Evolutionary conservation across 805 yeast species (phyloP).

Genomic region (Candida cerambycidarum): DNA sequence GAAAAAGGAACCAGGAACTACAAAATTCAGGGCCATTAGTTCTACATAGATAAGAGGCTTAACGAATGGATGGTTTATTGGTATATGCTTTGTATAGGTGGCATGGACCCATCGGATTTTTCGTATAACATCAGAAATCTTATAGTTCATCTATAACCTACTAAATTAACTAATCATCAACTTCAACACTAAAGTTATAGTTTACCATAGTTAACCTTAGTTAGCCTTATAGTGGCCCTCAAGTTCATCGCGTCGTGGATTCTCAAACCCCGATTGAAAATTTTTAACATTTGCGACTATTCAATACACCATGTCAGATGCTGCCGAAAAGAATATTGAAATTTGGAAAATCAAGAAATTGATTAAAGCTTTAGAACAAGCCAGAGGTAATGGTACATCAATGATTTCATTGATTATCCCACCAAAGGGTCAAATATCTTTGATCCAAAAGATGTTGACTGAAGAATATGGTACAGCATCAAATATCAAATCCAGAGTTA

Average conservation of each 20-base stretch:
- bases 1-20: too few species aligned
- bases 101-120: too few species aligned
- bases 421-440: slow-evolving; percentile 90
- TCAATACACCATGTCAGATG: slow-evolving; percentile 47
- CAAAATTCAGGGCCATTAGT: too few species aligned
- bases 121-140: too few species aligned
- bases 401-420: slow-evolving; percentile 97
- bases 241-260: slow-evolving; percentile 5
- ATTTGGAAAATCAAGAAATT: slow-evolving; percentile 98
- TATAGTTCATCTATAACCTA: too few species aligned
- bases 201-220: too few species aligned
- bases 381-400: slow-evolving; percentile 98
- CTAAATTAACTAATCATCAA: too few species aligned
- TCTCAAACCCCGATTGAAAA: neutral
- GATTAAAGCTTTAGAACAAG: slow-evolving; percentile 80
- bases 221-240: too few species aligned
- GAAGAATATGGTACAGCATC: slow-evolving; percentile 99
- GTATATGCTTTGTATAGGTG: too few species aligned
- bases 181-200: too few species aligned
- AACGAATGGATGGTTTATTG: too few species aligned
- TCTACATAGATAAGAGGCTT: too few species aligned
- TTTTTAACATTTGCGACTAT: slow-evolving; percentile 4
- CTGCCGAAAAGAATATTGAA: slow-evolving; percentile 91
- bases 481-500: slow-evolving; percentile 95
- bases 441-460: slow-evolving; percentile 85